phyloP scores from a whole-genome alignment of 208 protist genomes.

The Porcisia hertigi region DNA sequence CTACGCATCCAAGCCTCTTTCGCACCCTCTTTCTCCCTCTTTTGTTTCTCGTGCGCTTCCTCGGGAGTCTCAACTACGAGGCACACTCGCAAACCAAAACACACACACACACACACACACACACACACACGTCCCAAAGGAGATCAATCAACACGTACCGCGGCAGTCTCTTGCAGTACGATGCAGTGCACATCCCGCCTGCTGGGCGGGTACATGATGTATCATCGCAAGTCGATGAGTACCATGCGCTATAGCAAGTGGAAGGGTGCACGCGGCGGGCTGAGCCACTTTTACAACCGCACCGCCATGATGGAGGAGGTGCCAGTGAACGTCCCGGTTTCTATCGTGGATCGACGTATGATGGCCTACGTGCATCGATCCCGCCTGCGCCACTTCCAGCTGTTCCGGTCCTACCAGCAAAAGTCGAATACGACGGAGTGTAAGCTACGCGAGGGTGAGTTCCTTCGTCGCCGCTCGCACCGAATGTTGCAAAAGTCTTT shows the following conservation, averaged over 20 bases:
- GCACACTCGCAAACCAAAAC: not conserved
- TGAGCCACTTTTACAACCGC: conserved; percentile 88
- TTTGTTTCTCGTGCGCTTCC: too few species aligned
- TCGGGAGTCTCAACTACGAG: too few species aligned
- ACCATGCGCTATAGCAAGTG: conserved; percentile 88
- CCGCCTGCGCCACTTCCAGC: conserved; percentile 81
- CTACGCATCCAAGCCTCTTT: too few species aligned
- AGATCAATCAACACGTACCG: not conserved
- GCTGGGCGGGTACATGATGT: conserved; percentile 86
- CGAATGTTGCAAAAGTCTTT: conserved; percentile 86
- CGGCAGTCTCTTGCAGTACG: conserved; percentile 20
- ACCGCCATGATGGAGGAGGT: conserved; percentile 86
- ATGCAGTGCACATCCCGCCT: conserved; percentile 42
- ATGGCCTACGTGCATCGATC: conserved; percentile 90
- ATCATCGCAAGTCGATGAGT: conserved; percentile 86
- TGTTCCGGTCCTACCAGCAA: conserved; percentile 90
- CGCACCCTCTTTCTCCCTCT: too few species aligned
- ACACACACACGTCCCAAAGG: not conserved
- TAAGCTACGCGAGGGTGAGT: conserved; percentile 84
- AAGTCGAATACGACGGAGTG: conserved; percentile 87
- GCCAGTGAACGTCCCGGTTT: conserved; percentile 64
- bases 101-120: not conserved
- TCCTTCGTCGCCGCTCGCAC: conserved; percentile 85
- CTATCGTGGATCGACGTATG: conserved; percentile 80
- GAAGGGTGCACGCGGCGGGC: conserved; percentile 70